Evolutionary conservation across 805 yeast species (phyloP).

Genomic region (Myxozyma melibiosi): DNA sequence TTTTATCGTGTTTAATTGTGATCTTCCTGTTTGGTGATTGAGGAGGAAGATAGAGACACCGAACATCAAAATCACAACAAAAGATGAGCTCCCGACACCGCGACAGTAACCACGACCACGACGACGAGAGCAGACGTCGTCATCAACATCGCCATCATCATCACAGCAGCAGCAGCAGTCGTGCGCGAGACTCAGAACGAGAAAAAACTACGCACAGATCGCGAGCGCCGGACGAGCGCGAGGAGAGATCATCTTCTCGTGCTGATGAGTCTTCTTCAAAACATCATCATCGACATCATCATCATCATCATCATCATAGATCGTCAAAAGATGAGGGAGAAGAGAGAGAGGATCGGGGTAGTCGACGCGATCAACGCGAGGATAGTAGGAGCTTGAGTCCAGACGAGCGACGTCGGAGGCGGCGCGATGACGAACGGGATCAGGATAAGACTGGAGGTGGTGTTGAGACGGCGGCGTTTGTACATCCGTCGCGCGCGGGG

Average conservation of each 20-base stretch:
- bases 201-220: too few relatives aligned
- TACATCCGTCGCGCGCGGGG: neutral
- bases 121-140: neutral
- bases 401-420: neutral
- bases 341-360: neutral
- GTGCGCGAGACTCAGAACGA: too few relatives aligned
- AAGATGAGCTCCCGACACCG: too few relatives aligned
- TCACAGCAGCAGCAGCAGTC: too few relatives aligned
- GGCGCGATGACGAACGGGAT: neutral
- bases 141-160: neutral
- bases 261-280: too few relatives aligned
- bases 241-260: too few relatives aligned
- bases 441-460: neutral
- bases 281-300: neutral
- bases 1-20: too few relatives aligned
- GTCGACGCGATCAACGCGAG: neutral
- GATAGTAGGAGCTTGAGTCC: neutral
- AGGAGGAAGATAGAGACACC: too few relatives aligned
- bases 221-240: too few relatives aligned
- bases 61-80: too few relatives aligned
- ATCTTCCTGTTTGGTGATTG: too few relatives aligned
- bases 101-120: neutral
- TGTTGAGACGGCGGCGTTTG: neutral
- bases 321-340: neutral
- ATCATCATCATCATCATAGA: neutral